Evolutionary conservation across 106 monocot genomes (phyloP), one percentile per base, ranked within the genome.

Genomic region (Allium sativum): DNA sequence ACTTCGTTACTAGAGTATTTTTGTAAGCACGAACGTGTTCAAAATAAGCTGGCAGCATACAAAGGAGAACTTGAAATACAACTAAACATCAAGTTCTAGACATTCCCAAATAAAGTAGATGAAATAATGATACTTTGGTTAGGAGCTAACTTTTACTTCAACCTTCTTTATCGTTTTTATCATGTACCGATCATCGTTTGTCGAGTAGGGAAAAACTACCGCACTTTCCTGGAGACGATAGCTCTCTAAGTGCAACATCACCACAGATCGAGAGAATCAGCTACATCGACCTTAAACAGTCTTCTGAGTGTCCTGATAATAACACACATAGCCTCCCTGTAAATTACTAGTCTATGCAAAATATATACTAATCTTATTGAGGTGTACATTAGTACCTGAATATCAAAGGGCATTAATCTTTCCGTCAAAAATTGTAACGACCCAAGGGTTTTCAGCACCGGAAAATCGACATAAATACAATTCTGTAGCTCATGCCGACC

Each of bases 81-180:
- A 31, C 5, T 31, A 31, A 31, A 31, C 5, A 5, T 31, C 5
- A 31, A 31, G 31, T 31, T 31, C 31, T 31, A 31, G 5, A 31
- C 31, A 3, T 31, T 2, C 56, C 8, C 44, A 15, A 47, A 52
- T 42, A 15, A 22, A 58, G 21, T 42, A 21, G 16, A 12, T 7
- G 19, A 58, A 19, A 21, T 40, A 64, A 60, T 41, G 40, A 11
- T 13, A 51, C 72, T 70, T 45, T 89, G 5, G 31, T 31, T 5
- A 5, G 15, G 48, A 50, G 48, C 48, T 50, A 11, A 50, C 93
- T 74, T 93, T 93, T 10, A 85, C 93, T 81, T 93, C 93, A 31
- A 89, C 74, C 53, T 93, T 93, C 76, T 93, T 93, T 73, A 93
- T 72, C 10, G 93, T 93, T 69, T 93, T 93, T 42, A 93, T 93